Percentiles rank a stretch among this genome's conserved stretches.
Conservation (phyloP, 345 rosid genomes). For the Arabidopsis arenosa region DNA sequence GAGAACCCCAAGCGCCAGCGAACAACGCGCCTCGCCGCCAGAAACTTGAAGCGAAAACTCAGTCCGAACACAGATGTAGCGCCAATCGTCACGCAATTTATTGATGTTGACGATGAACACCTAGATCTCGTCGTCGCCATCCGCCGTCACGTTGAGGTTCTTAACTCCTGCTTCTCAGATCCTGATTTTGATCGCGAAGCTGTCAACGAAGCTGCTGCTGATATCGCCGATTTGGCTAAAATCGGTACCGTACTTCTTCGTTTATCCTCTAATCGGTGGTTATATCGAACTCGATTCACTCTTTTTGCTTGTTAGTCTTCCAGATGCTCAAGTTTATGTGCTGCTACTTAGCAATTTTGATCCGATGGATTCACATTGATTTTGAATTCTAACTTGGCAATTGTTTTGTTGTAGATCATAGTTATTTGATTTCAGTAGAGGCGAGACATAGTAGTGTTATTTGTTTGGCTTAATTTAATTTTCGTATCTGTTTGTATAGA, state of each 20-base stretch:
- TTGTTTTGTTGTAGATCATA: background rate
- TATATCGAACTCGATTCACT: background rate
- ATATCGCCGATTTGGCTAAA: constrained; percentile 58
- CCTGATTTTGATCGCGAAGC: constrained; percentile 54
- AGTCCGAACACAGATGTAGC: constrained; percentile 47
- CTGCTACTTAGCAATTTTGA: background rate
- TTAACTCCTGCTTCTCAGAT: constrained; percentile 53
- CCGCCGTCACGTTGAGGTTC: constrained; percentile 53
- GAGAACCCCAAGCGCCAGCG: constrained; percentile 49
- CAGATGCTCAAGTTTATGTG: background rate
- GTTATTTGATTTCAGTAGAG: background rate
- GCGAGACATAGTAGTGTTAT: constrained; percentile 1
- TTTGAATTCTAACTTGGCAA: background rate
- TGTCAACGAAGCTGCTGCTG: constrained; percentile 51
- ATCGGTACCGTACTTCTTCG: constrained; percentile 48
- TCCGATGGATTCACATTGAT: background rate
- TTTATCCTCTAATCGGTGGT: background rate
- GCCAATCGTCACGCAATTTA: constrained; percentile 10
- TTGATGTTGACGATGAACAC: constrained; percentile 23
- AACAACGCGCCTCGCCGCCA: constrained; percentile 34
- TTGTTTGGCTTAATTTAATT: constrained; percentile 9
- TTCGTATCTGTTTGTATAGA: constrained; percentile 47
- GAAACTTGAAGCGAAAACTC: constrained; percentile 65
- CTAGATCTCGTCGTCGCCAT: constrained; percentile 47
- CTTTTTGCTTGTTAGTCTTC: background rate